Evolutionary conservation across 176 grass and related monocot species (phyloP).

Genomic region (Rhynchospora pubera): DNA sequence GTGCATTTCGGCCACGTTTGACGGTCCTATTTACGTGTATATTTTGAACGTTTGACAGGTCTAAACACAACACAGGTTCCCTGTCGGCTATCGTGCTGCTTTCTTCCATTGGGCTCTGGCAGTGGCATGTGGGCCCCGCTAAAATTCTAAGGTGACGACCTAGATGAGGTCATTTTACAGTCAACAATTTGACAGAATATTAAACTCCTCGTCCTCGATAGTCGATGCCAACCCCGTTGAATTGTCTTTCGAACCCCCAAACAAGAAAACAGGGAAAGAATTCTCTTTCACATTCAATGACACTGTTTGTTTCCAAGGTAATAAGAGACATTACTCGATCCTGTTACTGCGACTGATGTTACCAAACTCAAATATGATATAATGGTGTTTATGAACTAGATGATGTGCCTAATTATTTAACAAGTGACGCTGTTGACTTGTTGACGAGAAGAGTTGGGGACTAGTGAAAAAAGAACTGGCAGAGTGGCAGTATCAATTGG

Average conservation of each 20-base stretch:
- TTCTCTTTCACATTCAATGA: background rate
- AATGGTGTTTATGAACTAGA: background rate
- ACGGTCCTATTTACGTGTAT: no score
- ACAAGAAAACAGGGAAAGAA: no score
- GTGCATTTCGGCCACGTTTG: no score
- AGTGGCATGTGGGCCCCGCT: background rate
- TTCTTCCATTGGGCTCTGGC: no score
- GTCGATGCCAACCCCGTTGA: conserved; percentile 12
- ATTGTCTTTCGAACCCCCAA: background rate
- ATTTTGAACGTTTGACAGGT: no score
- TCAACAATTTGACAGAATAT: background rate
- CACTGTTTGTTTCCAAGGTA: background rate
- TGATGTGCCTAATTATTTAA: background rate
- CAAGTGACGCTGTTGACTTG: background rate
- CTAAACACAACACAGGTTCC: background rate
- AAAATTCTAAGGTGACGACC: conserved; percentile 16
- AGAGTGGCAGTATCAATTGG: no score
- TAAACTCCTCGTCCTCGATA: background rate
- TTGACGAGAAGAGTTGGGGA: background rate
- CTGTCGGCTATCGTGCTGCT: no score
- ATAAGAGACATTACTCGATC: background rate
- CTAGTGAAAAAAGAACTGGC: no score
- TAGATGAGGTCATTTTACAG: background rate
- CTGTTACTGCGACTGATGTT: background rate
- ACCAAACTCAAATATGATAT: background rate